Conservation (phyloP, 1,284 basidiomycete genomes). For the Cutaneotrichosporon sp. region DNA sequence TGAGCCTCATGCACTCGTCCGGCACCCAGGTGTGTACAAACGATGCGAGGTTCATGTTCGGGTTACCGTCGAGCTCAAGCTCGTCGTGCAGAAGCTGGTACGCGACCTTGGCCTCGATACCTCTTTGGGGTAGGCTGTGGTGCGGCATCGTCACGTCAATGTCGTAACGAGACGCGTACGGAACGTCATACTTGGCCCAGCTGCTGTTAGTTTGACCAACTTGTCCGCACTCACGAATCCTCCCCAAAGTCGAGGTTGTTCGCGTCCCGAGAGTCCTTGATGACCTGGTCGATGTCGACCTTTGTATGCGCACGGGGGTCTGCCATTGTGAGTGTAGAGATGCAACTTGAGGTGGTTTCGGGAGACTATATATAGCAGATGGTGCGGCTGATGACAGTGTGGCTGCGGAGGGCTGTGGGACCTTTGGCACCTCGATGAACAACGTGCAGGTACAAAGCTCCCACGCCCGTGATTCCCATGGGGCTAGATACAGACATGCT, state of each 20-base stretch:
- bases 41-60: constrained; percentile 73
- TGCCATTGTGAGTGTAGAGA: constrained; percentile 17
- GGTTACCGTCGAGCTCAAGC: constrained; percentile 73
- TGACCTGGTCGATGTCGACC: constrained; percentile 50
- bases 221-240: background rate
- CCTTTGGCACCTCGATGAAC: background rate
- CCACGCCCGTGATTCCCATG: background rate
- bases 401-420: background rate
- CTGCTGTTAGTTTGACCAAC: constrained; percentile 21
- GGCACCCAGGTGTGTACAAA: constrained; percentile 71
- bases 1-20: constrained; percentile 65
- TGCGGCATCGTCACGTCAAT: constrained; percentile 48
- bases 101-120: constrained; percentile 55
- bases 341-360: background rate
- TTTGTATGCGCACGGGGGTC: constrained; percentile 21
- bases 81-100: constrained; percentile 85
- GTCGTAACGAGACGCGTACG: constrained; percentile 47
- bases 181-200: constrained; percentile 38
- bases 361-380: background rate
- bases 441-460: background rate
- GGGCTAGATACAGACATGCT: background rate
- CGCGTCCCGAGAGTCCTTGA: constrained; percentile 25
- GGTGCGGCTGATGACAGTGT: background rate
- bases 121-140: constrained; percentile 52
- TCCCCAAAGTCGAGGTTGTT: background rate